These are phyloP conservation scores for Agaricus subrufescens DNA, from an alignment of 768 basidiomycete genomes.

Conservation along the genomic window DNA sequence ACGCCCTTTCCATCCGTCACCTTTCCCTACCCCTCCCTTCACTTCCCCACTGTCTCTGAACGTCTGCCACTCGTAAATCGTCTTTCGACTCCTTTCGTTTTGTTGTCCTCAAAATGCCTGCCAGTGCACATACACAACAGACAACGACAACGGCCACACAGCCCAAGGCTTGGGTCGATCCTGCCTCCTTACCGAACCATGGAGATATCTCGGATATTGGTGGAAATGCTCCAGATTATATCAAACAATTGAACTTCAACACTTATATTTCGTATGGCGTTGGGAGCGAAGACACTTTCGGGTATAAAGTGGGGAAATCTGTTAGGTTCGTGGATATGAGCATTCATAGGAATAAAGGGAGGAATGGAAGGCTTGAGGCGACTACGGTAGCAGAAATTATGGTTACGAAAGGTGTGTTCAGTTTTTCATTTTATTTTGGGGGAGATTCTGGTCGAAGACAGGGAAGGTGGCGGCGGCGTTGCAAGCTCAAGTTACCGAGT, in stretches of 20 bases:
- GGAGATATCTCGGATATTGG: constrained; percentile 50
- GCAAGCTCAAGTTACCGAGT: not conserved
- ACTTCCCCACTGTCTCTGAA: not conserved
- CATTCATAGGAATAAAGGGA: constrained; percentile 39
- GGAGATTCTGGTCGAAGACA: not conserved
- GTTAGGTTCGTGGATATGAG: constrained; percentile 60
- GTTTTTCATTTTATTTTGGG: not conserved
- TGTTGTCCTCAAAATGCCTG: not conserved
- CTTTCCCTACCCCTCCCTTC: too few relatives aligned
- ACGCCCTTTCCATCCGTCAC: too few relatives aligned
- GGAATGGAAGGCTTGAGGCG: constrained; percentile 52
- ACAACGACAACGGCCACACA: not conserved
- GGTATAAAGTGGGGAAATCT: constrained; percentile 52
- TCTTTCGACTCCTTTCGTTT: not conserved
- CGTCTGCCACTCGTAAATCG: not conserved
- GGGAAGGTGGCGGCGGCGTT: not conserved
- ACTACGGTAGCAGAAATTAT: constrained; percentile 57
- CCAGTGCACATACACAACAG: constrained; percentile 4
- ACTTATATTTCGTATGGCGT: constrained; percentile 70
- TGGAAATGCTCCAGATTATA: constrained; percentile 59
- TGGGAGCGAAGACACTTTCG: constrained; percentile 58
- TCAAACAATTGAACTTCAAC: constrained; percentile 66
- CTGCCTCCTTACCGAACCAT: constrained; percentile 52
- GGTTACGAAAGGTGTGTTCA: constrained; percentile 52
- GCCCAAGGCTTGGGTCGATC: constrained; percentile 55